Conservation (phyloP, 1,284 basidiomycete species). For the Puccinia coronata region DNA sequence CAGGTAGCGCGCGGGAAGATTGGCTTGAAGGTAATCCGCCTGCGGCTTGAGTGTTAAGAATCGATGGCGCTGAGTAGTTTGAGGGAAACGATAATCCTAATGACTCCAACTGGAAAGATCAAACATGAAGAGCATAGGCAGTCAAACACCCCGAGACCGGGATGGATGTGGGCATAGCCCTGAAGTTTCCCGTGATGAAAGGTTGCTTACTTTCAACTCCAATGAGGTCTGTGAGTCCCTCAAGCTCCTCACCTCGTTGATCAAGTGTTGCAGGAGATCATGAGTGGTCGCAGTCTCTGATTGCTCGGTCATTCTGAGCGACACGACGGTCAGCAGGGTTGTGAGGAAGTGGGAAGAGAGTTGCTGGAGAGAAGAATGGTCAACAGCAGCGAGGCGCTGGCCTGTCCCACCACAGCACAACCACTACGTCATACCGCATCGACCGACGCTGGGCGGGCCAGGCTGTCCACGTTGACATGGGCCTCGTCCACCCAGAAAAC, state of each 20-base stretch:
- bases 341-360: too few relatives aligned
- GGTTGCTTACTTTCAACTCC: conserved; percentile 8
- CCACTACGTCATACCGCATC: too few relatives aligned
- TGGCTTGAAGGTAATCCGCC: neutral
- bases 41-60: neutral
- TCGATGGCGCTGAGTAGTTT: neutral
- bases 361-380: neutral
- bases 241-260: conserved; percentile 19
- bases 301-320: too few relatives aligned
- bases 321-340: neutral
- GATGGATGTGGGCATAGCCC: neutral
- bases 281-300: neutral
- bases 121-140: too few relatives aligned
- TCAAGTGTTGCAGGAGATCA: conserved; percentile 13
- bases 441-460: neutral
- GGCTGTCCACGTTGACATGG: too few relatives aligned
- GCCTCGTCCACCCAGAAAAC: too few relatives aligned
- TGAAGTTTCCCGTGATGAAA: neutral
- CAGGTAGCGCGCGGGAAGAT: neutral
- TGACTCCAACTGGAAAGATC: conserved; percentile 8
- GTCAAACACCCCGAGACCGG: neutral
- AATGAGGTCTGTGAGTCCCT: conserved; percentile 11
- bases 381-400: neutral
- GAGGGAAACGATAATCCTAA: conserved; percentile 11
- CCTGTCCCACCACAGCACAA: neutral